Conservation (phyloP, 2,329 filamentous ascomycete species). For the Trichoderma simmonsii region DNA sequence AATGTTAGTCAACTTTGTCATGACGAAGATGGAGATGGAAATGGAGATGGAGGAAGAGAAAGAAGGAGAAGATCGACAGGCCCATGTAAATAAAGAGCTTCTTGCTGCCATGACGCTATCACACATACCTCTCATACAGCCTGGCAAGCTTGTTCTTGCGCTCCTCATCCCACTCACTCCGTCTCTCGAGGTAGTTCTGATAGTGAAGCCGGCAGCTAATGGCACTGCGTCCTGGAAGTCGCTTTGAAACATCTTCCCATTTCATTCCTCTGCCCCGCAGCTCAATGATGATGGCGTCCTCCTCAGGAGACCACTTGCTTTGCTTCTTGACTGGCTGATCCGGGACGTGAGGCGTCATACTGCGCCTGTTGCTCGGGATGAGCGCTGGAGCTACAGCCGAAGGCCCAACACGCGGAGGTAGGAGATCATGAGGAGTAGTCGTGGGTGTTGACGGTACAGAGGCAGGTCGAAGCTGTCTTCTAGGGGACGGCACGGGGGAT, state of each 20-base stretch:
- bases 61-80: not conserved
- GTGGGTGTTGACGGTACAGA: conserved; percentile 25
- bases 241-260: conserved; percentile 96
- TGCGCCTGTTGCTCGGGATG: conserved; percentile 33
- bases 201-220: conserved; percentile 95
- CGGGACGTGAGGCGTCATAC: conserved; percentile 46
- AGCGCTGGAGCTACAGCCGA: conserved; percentile 33
- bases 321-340: conserved; percentile 85
- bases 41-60: not conserved
- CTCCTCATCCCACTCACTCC: conserved; percentile 95
- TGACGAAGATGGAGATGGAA: not conserved
- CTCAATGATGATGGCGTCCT: conserved; percentile 91
- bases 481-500: conserved; percentile 54
- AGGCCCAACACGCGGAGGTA: conserved; percentile 25
- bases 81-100: not conserved
- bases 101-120: not conserved
- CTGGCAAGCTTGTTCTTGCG: conserved; percentile 94
- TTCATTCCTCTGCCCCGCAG: conserved; percentile 91
- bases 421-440: conserved; percentile 24
- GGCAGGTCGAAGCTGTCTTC: conserved; percentile 29
- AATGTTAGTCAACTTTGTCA: not conserved
- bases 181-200: conserved; percentile 92
- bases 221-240: conserved; percentile 82
- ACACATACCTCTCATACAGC: conserved; percentile 83
- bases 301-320: conserved; percentile 93